Percentiles rank a stretch among this genome's conserved stretches.
Conservation (phyloP, 78 protist species). For the Dictyostelium firmibasis region DNA sequence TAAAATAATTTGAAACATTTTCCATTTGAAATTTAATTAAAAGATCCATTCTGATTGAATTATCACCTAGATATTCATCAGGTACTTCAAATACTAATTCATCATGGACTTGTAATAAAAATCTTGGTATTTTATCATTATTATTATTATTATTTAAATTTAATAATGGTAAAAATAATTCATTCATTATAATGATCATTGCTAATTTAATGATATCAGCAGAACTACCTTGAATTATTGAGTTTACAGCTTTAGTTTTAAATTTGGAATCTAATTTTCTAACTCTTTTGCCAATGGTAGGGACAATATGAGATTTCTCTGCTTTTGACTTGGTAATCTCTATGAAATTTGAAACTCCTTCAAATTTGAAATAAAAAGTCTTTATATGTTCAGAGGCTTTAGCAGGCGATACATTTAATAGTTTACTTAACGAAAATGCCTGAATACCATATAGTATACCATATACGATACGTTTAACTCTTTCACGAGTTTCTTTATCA, state of each 20-base stretch:
- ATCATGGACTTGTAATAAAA: constrained; percentile 84
- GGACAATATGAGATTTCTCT: background rate
- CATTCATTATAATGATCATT: constrained; percentile 50
- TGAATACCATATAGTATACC: constrained; percentile 83
- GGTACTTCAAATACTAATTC: constrained; percentile 86
- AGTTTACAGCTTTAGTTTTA: constrained; percentile 14
- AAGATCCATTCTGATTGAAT: background rate
- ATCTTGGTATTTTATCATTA: constrained; percentile 20
- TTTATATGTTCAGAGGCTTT: constrained; percentile 7
- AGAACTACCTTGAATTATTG: constrained; percentile 86
- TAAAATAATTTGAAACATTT: background rate
- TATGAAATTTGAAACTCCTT: background rate
- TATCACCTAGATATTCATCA: background rate
- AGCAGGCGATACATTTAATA: background rate
- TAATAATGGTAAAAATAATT: background rate
- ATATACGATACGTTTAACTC: constrained; percentile 65
- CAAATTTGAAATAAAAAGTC: background rate
- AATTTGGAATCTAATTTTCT: background rate
- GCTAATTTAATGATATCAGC: constrained; percentile 84
- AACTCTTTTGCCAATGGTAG: constrained; percentile 40
- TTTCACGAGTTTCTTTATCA: background rate
- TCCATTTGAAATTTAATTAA: constrained; percentile 27
- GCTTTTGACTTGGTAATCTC: background rate
- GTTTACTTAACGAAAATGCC: background rate
- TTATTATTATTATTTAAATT: background rate